These are phyloP conservation scores for Albifimbria verrucaria DNA, from an alignment of 2,329 filamentous ascomycete species.

Conservation along the genomic window DNA sequence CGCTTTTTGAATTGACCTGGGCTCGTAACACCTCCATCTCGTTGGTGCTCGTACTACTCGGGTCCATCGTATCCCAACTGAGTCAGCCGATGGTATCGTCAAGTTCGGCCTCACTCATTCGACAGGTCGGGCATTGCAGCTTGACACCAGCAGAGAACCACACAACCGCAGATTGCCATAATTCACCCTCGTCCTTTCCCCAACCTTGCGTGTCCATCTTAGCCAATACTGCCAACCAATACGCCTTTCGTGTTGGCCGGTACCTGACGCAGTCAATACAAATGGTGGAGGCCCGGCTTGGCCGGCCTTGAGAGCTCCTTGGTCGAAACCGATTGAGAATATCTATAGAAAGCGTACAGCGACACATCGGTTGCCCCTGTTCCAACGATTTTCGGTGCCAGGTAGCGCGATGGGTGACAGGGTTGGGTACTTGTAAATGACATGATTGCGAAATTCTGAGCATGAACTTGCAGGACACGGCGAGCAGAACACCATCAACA, in stretches of 20 bases:
- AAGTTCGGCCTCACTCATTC: slow-evolving; percentile 4
- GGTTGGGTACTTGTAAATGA: slow-evolving; percentile 13
- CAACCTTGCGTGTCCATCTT: slow-evolving; percentile 3
- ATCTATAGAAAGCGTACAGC: slow-evolving; percentile 9
- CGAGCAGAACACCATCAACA: slow-evolving; percentile 14
- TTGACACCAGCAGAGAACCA: slow-evolving; percentile 12
- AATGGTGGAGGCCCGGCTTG: slow-evolving; percentile 12
- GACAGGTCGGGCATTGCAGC: slow-evolving; percentile 19
- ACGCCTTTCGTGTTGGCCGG: slow-evolving; percentile 15
- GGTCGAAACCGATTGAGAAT: slow-evolving; percentile 14
- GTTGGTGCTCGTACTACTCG: no score
- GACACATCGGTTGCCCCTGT: slow-evolving; percentile 1
- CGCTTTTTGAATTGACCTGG: no score
- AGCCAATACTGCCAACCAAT: slow-evolving; percentile 11
- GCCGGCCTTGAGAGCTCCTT: slow-evolving; percentile 10
- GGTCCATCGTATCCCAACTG: no score
- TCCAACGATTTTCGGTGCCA: background rate
- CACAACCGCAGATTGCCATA: slow-evolving; percentile 9
- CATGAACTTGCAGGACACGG: slow-evolving; percentile 17
- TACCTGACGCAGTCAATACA: slow-evolving; percentile 19
- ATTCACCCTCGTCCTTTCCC: slow-evolving; percentile 5
- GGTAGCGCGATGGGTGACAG: slow-evolving; percentile 5
- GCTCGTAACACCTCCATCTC: no score
- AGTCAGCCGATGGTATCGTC: no score
- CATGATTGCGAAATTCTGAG: slow-evolving; percentile 14